These are phyloP conservation scores for Paecilomyces niveus DNA, from an alignment of 2,329 filamentous ascomycete species.

Conservation along the genomic window DNA sequence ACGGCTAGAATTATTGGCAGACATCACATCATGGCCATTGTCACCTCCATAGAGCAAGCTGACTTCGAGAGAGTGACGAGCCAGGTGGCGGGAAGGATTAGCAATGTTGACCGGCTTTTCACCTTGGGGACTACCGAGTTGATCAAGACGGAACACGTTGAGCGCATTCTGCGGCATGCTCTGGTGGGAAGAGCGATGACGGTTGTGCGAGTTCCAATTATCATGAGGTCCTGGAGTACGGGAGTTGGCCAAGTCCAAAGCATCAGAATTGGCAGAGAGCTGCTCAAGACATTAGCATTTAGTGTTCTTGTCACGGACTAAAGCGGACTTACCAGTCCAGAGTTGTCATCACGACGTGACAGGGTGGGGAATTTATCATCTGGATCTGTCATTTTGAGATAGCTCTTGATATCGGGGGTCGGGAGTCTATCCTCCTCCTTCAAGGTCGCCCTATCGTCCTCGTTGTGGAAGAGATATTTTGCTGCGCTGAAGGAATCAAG, in stretches of 20 bases:
- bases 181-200: slow-evolving; percentile 59
- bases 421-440: slow-evolving; percentile 46
- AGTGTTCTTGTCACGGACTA: neutral
- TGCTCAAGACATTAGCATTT: slow-evolving; percentile 44
- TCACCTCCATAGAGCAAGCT: slow-evolving; percentile 30
- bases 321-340: slow-evolving; percentile 45
- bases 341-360: slow-evolving; percentile 42
- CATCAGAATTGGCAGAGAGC: slow-evolving; percentile 73
- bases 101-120: slow-evolving; percentile 18
- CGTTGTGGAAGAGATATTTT: slow-evolving; percentile 78
- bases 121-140: slow-evolving; percentile 22
- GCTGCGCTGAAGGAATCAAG: slow-evolving; percentile 80
- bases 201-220: slow-evolving; percentile 45
- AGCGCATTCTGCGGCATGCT: slow-evolving; percentile 51
- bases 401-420: slow-evolving; percentile 61
- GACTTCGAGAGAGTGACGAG: slow-evolving; percentile 40
- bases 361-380: slow-evolving; percentile 81
- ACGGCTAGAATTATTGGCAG: slow-evolving; percentile 28
- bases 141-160: slow-evolving; percentile 33
- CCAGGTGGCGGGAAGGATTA: slow-evolving; percentile 29
- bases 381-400: slow-evolving; percentile 62
- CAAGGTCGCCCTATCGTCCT: slow-evolving; percentile 53
- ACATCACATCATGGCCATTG: slow-evolving; percentile 15
- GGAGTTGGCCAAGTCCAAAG: slow-evolving; percentile 69
- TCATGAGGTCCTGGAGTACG: slow-evolving; percentile 61